A percentile compares a stretch with the other conserved stretches of the same genome.
Conservation (phyloP, 352 stramenopile genomes). For the Pythium aristosporum region DNA sequence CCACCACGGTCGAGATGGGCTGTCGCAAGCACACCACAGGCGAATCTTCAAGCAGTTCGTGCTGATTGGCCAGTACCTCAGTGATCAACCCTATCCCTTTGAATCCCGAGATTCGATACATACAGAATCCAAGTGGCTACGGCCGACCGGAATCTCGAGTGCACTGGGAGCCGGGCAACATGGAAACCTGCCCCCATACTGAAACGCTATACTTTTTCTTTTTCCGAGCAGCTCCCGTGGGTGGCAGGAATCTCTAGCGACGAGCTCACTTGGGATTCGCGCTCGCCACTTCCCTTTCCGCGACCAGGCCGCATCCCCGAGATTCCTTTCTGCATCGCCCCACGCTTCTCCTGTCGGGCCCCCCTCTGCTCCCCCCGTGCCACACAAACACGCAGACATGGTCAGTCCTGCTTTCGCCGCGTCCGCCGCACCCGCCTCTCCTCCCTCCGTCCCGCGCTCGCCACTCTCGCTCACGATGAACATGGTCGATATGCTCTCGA, state of each 20-base stretch:
- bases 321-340: slow-evolving; percentile 11
- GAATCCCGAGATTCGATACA: slow-evolving; percentile 20
- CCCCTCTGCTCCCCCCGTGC: not conserved
- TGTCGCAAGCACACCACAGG: slow-evolving; percentile 13
- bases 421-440: slow-evolving; percentile 4
- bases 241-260: slow-evolving; percentile 25
- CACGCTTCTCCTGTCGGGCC: not conserved
- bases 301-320: slow-evolving; percentile 4
- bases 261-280: slow-evolving; percentile 16
- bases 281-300: slow-evolving; percentile 18
- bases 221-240: slow-evolving; percentile 20
- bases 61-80: slow-evolving; percentile 17
- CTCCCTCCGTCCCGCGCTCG: not conserved
- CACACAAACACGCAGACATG: slow-evolving; percentile 7
- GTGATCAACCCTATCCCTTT: slow-evolving; percentile 18
- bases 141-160: slow-evolving; percentile 14
- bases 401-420: slow-evolving; percentile 25
- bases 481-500: slow-evolving; percentile 28
- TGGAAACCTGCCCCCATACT: slow-evolving; percentile 23
- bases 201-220: slow-evolving; percentile 42
- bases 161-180: not conserved
- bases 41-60: slow-evolving; percentile 20
- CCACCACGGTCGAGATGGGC: slow-evolving; percentile 1
- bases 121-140: slow-evolving; percentile 10
- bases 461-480: slow-evolving; percentile 21